phyloP scores from a whole-genome alignment of 306 rosid species.

The Senna tora region DNA sequence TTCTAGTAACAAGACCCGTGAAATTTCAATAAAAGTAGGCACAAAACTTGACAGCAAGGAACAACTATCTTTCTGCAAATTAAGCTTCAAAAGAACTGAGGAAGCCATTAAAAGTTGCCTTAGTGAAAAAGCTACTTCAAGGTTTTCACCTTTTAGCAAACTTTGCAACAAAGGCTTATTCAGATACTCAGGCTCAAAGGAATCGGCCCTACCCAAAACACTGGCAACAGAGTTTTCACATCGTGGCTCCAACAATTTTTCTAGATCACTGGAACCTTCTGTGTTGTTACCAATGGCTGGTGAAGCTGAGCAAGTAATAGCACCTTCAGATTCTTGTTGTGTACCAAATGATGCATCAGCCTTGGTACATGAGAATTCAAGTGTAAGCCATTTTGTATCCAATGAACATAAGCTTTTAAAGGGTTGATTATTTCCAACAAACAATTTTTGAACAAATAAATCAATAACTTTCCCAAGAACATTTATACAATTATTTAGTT shows the following conservation, averaged over 20 bases:
- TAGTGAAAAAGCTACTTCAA: constrained; percentile 63
- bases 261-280: constrained; percentile 35
- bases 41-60: constrained; percentile 54
- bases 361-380: constrained; percentile 30
- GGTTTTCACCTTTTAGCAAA: constrained; percentile 68
- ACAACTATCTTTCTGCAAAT: constrained; percentile 51
- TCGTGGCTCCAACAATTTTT: constrained; percentile 40
- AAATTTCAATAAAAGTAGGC: constrained; percentile 55
- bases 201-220: constrained; percentile 54
- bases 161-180: constrained; percentile 60
- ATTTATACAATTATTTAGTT: constrained; percentile 56
- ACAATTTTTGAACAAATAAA: constrained; percentile 51
- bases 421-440: constrained; percentile 46
- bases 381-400: constrained; percentile 33
- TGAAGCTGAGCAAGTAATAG: constrained; percentile 41
- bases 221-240: constrained; percentile 47
- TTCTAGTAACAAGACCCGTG: constrained; percentile 65
- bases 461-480: constrained; percentile 50
- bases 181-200: constrained; percentile 50
- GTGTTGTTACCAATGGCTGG: constrained; percentile 43
- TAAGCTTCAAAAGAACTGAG: constrained; percentile 69
- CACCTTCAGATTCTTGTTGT: constrained; percentile 40
- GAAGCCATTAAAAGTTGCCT: constrained; percentile 74
- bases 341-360: constrained; percentile 40
- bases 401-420: constrained; percentile 37